Percentiles rank a stretch among this genome's conserved stretches.
These are phyloP conservation scores for Rhynchosporium secalis DNA, from an alignment of 2,329 filamentous ascomycete species.

Conservation along the genomic window DNA sequence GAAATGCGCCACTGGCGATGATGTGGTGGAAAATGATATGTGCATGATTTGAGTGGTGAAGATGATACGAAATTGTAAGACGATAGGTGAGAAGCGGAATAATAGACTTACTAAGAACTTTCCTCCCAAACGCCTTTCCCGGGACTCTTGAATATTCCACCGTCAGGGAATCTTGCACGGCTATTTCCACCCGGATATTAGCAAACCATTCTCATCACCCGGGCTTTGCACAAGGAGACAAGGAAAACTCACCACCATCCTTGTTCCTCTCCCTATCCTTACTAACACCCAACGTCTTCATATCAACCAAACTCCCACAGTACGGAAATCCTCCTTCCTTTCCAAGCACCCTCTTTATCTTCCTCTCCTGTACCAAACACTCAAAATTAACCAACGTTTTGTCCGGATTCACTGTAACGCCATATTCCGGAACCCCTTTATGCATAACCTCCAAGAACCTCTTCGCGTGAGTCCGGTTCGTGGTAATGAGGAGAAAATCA, in stretches of 20 bases:
- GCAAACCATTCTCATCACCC: background rate
- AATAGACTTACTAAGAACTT: conserved; percentile 62
- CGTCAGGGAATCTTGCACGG: conserved; percentile 70
- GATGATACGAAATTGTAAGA: background rate
- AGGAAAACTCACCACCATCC: conserved; percentile 48
- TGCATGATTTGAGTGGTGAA: background rate
- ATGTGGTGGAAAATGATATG: background rate
- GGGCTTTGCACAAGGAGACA: background rate
- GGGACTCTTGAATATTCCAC: conserved; percentile 73
- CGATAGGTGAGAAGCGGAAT: background rate
- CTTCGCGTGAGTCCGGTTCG: conserved; percentile 63
- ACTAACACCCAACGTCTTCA: conserved; percentile 69
- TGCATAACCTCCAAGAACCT: conserved; percentile 82
- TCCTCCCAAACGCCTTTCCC: conserved; percentile 77
- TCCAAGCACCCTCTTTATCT: conserved; percentile 51
- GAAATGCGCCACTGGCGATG: background rate
- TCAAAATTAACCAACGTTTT: conserved; percentile 90
- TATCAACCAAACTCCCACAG: conserved; percentile 79
- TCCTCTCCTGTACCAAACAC: conserved; percentile 53
- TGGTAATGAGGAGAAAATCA: conserved; percentile 88
- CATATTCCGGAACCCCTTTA: conserved; percentile 73
- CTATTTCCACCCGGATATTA: conserved; percentile 34
- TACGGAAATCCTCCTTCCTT: conserved; percentile 70
- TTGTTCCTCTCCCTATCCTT: conserved; percentile 62
- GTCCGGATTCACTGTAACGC: conserved; percentile 70